Evolutionary conservation across 2,329 filamentous ascomycete genomes (phyloP).

Genomic region (Malbranchea cinnamomea): DNA sequence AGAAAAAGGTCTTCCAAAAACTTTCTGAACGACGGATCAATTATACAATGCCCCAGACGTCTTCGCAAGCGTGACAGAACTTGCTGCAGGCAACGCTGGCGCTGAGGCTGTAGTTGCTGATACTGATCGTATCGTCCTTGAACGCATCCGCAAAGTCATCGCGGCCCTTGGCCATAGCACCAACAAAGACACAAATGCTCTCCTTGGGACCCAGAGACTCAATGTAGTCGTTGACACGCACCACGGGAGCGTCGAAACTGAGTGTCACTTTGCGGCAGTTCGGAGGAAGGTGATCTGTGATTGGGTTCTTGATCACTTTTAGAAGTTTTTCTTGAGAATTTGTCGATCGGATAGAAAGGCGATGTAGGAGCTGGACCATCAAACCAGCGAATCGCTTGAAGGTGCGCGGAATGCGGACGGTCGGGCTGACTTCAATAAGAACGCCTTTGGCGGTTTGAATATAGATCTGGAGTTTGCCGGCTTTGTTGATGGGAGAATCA

Average conservation of each 20-base stretch:
- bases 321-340: constrained; percentile 96
- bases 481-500: constrained; percentile 97
- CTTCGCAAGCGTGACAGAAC: constrained; percentile 96
- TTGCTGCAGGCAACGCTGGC: constrained; percentile 98
- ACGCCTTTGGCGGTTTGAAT: constrained; percentile 97
- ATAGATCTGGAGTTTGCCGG: constrained; percentile 92
- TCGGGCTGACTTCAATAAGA: constrained; percentile 94
- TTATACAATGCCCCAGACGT: constrained; percentile 88
- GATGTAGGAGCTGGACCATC: constrained; percentile 95
- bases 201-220: constrained; percentile 63
- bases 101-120: constrained; percentile 95
- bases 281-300: constrained; percentile 88
- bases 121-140: constrained; percentile 94
- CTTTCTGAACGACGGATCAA: too few relatives aligned
- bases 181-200: constrained; percentile 94
- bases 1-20: too few relatives aligned
- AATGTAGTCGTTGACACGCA: constrained; percentile 80
- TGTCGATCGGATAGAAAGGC: constrained; percentile 87
- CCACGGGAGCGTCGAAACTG: constrained; percentile 80
- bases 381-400: constrained; percentile 98
- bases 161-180: constrained; percentile 93
- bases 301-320: constrained; percentile 94
- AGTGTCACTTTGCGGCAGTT: constrained; percentile 97
- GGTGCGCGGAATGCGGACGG: constrained; percentile 89
- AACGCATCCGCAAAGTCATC: constrained; percentile 90